Percentiles rank a stretch among this genome's conserved stretches.
phyloP scores from a whole-genome alignment of 495 filamentous ascomycete genomes.

The Parmelia sp. region DNA sequence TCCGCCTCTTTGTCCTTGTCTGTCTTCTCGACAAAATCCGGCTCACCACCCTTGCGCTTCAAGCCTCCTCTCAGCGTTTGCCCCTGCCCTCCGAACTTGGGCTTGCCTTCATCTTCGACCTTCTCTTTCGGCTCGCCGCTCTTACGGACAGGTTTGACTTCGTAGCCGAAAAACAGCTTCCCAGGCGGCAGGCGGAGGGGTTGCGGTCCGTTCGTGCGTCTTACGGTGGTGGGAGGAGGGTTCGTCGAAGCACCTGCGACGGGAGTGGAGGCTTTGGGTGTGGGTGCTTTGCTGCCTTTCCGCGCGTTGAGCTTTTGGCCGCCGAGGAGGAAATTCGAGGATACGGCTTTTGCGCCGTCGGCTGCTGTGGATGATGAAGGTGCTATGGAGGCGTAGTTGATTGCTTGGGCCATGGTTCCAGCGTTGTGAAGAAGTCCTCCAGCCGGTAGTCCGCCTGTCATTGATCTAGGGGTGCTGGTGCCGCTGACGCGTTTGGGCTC shows the following conservation, averaged over 20 bases:
- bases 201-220: constrained; percentile 70
- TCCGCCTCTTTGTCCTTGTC: constrained; percentile 33
- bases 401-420: constrained; percentile 91
- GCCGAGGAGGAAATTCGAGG: constrained; percentile 67
- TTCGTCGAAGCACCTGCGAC: constrained; percentile 63
- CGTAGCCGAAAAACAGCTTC: constrained; percentile 93
- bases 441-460: constrained; percentile 47
- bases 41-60: constrained; percentile 43
- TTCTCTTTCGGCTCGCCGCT: constrained; percentile 60
- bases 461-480: constrained; percentile 61
- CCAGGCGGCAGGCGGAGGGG: constrained; percentile 80
- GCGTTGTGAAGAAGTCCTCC: constrained; percentile 72
- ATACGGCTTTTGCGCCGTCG: constrained; percentile 54
- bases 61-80: constrained; percentile 70
- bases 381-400: constrained; percentile 94
- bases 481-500: constrained; percentile 61
- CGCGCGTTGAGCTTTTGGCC: constrained; percentile 76
- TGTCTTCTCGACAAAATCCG: constrained; percentile 16
- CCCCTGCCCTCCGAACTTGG: constrained; percentile 78
- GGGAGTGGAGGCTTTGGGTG: constrained; percentile 75
- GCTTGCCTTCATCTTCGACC: constrained; percentile 56
- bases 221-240: constrained; percentile 37
- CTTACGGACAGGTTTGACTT: constrained; percentile 79
- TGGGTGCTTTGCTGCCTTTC: constrained; percentile 70
- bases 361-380: constrained; percentile 62